These are phyloP conservation scores for Sporobolomyces phaffii DNA, from an alignment of 768 basidiomycete genomes.

Conservation along the genomic window DNA sequence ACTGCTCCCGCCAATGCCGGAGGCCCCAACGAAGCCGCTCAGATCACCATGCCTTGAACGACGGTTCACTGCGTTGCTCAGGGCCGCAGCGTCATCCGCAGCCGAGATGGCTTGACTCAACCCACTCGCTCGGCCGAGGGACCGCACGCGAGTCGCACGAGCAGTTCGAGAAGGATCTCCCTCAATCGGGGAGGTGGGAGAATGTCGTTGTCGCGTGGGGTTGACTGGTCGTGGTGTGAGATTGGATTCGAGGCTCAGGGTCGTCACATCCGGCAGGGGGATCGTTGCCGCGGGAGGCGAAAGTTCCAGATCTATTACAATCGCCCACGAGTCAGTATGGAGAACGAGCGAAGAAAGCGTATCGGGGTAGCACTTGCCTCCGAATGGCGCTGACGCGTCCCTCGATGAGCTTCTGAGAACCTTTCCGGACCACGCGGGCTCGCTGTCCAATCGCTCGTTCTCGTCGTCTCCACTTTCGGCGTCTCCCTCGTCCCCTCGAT, in stretches of 20 bases:
- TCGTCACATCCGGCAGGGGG: slow-evolving; percentile 3
- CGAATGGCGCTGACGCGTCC: slow-evolving; percentile 10
- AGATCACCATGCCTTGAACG: slow-evolving; percentile 9
- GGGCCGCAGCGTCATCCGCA: slow-evolving; percentile 3
- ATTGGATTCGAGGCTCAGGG: background rate
- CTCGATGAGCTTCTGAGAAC: background rate
- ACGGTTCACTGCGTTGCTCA: background rate
- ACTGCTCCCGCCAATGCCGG: background rate
- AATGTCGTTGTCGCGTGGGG: background rate
- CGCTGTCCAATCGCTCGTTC: background rate
- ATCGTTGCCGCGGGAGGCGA: slow-evolving; percentile 3
- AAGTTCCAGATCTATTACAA: slow-evolving; percentile 37
- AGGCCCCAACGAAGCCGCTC: slow-evolving; percentile 2
- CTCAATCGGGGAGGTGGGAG: background rate
- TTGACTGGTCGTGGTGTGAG: slow-evolving; percentile 22
- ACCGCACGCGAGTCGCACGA: slow-evolving; percentile 6
- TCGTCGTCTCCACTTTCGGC: slow-evolving; percentile 32
- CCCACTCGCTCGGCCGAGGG: slow-evolving; percentile 25
- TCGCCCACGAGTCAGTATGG: no score
- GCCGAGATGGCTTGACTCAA: slow-evolving; percentile 8
- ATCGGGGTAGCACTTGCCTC: slow-evolving; percentile 14
- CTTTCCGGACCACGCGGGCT: background rate
- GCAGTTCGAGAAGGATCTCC: slow-evolving; percentile 16
- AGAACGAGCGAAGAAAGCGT: background rate
- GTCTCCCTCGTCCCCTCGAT: slow-evolving; percentile 32